Evolutionary conservation across 2,329 filamentous ascomycete genomes (phyloP).

Genomic region (Verticillium dahliae): DNA sequence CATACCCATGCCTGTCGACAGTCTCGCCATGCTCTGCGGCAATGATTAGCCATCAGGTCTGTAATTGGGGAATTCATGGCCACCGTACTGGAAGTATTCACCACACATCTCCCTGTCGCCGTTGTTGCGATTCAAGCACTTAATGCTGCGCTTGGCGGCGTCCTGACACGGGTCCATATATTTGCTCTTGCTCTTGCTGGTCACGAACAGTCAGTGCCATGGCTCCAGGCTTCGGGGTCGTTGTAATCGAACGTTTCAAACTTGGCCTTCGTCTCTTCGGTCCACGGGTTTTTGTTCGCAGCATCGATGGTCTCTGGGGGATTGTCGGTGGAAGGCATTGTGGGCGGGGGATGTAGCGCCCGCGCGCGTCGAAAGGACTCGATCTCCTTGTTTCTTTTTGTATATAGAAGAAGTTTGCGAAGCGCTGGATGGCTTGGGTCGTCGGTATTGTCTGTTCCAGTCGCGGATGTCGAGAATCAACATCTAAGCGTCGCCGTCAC

Average conservation of each 20-base stretch:
- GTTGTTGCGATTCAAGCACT: conserved; percentile 81
- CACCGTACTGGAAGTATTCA: conserved; percentile 87
- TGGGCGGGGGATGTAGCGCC: not conserved
- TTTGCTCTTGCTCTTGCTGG: conserved; percentile 79
- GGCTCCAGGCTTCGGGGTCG: not conserved
- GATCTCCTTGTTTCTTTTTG: not conserved
- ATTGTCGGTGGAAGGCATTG: not conserved
- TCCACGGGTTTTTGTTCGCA: conserved; percentile 37
- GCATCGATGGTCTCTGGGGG: not conserved
- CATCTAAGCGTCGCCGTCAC: not conserved
- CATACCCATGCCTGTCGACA: conserved; percentile 92
- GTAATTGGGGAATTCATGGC: not conserved
- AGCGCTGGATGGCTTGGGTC: not conserved
- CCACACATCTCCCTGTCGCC: conserved; percentile 84
- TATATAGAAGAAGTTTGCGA: not conserved
- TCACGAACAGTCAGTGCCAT: not conserved
- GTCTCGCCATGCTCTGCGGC: conserved; percentile 74
- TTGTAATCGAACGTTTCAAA: conserved; percentile 50
- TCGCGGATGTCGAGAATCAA: not conserved
- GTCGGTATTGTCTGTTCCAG: not conserved
- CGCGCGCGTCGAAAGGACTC: not conserved
- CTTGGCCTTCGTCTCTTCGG: conserved; percentile 52
- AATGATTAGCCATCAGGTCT: not conserved
- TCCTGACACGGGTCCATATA: conserved; percentile 96
- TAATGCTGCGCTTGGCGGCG: conserved; percentile 76